Conservation (phyloP, 1,284 basidiomycete species). For the Malassezia obtusa region DNA sequence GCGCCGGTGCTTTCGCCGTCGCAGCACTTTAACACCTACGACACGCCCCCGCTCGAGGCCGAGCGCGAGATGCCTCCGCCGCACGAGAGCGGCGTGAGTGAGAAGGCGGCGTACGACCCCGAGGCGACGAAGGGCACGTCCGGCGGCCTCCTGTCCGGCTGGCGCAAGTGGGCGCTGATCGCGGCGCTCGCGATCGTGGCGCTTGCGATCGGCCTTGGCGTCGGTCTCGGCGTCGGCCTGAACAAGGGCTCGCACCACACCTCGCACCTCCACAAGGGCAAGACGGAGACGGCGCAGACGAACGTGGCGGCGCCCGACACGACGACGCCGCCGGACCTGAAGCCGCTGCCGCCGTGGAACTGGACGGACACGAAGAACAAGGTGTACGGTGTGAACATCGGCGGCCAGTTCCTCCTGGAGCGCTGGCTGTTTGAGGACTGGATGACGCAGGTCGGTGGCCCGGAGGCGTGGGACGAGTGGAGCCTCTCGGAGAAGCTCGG, state of each 20-base stretch:
- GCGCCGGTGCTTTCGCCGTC: not conserved
- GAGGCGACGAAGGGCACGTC: not conserved
- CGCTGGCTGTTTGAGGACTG: constrained; percentile 50
- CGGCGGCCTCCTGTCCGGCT: not conserved
- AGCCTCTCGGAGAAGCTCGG: constrained; percentile 39
- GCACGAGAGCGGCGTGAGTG: not conserved
- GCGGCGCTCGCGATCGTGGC: not conserved
- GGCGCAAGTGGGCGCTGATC: constrained; percentile 2
- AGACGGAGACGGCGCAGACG: not conserved
- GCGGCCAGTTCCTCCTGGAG: constrained; percentile 44
- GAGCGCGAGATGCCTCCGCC: not conserved
- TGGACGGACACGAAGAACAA: constrained; percentile 41
- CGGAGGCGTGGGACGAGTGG: constrained; percentile 49
- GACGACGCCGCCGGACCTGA: constrained; percentile 15
- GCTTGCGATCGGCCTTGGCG: constrained; percentile 12
- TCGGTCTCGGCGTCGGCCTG: constrained; percentile 13
- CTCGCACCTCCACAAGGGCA: not conserved
- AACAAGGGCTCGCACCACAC: not conserved
- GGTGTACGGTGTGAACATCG: constrained; percentile 41
- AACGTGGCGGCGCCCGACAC: not conserved
- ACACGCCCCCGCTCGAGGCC: not conserved
- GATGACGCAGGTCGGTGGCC: constrained; percentile 44
- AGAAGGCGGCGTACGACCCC: not conserved
- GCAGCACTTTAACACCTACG: not conserved
- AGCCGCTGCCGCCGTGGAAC: constrained; percentile 35